Evolutionary conservation across 2,329 filamentous ascomycete species (phyloP).

Genomic region (Curvularia eragrostidis): DNA sequence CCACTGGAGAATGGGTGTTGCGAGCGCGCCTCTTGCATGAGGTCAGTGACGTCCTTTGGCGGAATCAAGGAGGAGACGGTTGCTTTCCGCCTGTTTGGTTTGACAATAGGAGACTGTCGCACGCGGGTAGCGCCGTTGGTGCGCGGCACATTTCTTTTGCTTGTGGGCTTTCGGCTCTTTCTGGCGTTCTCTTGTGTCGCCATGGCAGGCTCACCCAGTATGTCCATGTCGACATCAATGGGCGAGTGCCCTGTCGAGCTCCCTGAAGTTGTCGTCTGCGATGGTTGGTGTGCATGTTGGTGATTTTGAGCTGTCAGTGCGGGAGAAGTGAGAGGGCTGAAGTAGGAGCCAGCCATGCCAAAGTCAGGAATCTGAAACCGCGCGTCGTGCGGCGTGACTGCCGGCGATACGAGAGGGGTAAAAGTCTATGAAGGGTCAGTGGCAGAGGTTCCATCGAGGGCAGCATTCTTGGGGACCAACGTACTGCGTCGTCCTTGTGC

Average conservation of each 20-base stretch:
- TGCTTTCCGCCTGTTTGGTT: constrained; percentile 62
- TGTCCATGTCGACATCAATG: constrained; percentile 55
- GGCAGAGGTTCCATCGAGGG: constrained; percentile 4
- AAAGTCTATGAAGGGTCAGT: constrained; percentile 68
- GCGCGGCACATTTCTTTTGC: constrained; percentile 62
- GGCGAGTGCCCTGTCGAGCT: constrained; percentile 59
- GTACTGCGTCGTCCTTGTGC: constrained; percentile 71
- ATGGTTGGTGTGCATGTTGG: constrained; percentile 39
- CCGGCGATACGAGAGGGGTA: constrained; percentile 82
- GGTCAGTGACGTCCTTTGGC: constrained; percentile 54
- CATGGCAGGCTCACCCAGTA: constrained; percentile 48
- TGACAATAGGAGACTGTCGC: constrained; percentile 75
- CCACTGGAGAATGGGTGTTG: constrained; percentile 33
- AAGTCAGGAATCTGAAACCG: constrained; percentile 67
- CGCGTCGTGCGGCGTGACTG: constrained; percentile 78
- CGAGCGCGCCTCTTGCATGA: constrained; percentile 48
- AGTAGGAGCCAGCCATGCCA: constrained; percentile 73
- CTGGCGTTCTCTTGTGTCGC: constrained; percentile 54
- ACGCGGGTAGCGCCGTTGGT: constrained; percentile 57
- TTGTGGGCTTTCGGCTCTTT: constrained; percentile 33
- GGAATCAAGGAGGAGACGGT: constrained; percentile 54
- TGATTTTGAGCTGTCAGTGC: constrained; percentile 74
- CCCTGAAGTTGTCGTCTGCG: constrained; percentile 56
- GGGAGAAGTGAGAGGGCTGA: constrained; percentile 83
- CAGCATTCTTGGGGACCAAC: constrained; percentile 37